Evolutionary conservation across 2,329 filamentous ascomycete species (phyloP), one percentile per base, ranked within the genome.

Genomic region (Colletotrichum shisoi): DNA sequence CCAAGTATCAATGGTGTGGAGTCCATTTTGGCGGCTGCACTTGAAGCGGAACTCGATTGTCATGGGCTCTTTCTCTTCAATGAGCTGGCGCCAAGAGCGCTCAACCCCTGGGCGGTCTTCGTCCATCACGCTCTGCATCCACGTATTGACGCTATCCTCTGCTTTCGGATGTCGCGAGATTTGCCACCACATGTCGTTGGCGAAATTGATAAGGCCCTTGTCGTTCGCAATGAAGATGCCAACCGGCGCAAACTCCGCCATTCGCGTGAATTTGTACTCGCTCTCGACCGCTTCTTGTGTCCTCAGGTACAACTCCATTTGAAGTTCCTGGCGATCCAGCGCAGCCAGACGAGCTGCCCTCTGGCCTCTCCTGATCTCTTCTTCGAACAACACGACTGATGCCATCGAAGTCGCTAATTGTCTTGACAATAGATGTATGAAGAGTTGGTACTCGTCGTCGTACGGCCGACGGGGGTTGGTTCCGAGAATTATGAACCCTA

Each of bases 151-250:
- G 56, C 83, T 86, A 67, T 84, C 80, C 37, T 84, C 81, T 17
- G 84, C 81, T 70, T 85, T 84, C 1, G 87, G 85, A 62, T 91
- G 88, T 40, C 89, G 82, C 0, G 90, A 90, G 40, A 93, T 91
- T 70, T 87, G 83, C 84, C 84, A 88, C 86, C 86, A 95, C 74
- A 90, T 91, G 69, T 94, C 90, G 74, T 96, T 96, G 74, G 89
- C 91, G 74, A 92, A 95, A 11, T 85, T 91, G 71, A 95, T 91
- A 27, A 84, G 81, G 3, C 92, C 92, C 46, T 82, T 77, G 0
- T 86, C 83, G 73, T 93, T 86, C n/a, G 91, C 90, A 71, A 95
- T 94, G 75, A 94, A 94, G 79, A 96, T 90, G 34, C 92, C 92
- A 1, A 94, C 91, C 0, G 92, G 92, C 0, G 91, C 90, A 70